Conservation (phyloP, 2,329 filamentous ascomycete genomes). For the Phyllosticta paracitricarpa region DNA sequence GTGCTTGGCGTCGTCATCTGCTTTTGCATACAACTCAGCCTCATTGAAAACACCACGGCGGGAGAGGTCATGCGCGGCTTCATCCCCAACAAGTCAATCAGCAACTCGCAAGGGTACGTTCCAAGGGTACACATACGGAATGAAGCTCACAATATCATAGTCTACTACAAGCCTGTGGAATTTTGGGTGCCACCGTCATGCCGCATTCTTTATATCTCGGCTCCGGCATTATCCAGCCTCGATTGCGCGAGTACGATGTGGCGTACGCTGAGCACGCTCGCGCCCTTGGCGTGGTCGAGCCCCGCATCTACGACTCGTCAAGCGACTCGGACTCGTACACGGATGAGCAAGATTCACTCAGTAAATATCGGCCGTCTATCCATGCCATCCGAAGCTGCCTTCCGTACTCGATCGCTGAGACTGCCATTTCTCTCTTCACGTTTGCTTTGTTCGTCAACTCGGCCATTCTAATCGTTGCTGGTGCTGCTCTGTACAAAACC, state of each 20-base stretch:
- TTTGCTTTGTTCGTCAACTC: constrained; percentile 81
- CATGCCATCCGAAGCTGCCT: constrained; percentile 64
- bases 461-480: constrained; percentile 72
- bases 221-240: constrained; percentile 46
- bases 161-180: constrained; percentile 58
- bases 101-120: constrained; percentile 41
- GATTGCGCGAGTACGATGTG: constrained; percentile 29
- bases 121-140: background rate
- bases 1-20: constrained; percentile 48
- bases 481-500: constrained; percentile 49
- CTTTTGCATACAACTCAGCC: constrained; percentile 47
- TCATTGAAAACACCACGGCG: constrained; percentile 39
- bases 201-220: constrained; percentile 51
- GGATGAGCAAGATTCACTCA: constrained; percentile 39
- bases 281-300: background rate
- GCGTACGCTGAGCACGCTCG: constrained; percentile 4
- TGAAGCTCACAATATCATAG: constrained; percentile 19
- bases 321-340: constrained; percentile 16
- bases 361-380: constrained; percentile 60
- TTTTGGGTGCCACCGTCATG: constrained; percentile 63
- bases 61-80: constrained; percentile 46
- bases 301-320: background rate
- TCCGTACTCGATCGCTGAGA: constrained; percentile 62
- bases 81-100: constrained; percentile 43
- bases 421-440: constrained; percentile 64